Evolutionary conservation across 2,329 filamentous ascomycete genomes (phyloP).

Genomic region (Neonectria faginata): DNA sequence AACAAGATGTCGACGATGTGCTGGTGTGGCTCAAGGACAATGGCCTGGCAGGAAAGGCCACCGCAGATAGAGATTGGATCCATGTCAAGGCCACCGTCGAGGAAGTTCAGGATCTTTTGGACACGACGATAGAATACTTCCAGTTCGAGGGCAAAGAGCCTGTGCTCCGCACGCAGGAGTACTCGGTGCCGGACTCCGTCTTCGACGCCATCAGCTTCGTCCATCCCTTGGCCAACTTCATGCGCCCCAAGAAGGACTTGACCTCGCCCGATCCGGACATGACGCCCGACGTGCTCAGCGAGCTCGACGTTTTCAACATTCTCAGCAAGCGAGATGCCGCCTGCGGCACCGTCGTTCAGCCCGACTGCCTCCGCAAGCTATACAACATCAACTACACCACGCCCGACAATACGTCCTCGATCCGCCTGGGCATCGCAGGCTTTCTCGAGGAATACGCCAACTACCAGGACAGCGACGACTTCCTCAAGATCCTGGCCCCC

Average conservation of each 20-base stretch:
- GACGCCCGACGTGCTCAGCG: conserved; percentile 21
- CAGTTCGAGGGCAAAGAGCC: conserved; percentile 52
- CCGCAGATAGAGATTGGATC: conserved; percentile 55
- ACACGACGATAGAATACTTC: conserved; percentile 56
- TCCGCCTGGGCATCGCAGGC: conserved; percentile 60
- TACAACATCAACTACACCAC: conserved; percentile 59
- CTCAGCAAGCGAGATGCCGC: conserved; percentile 43
- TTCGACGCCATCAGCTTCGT: conserved; percentile 57
- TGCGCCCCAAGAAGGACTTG: conserved; percentile 54
- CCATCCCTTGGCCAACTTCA: conserved; percentile 62
- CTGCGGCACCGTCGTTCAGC: conserved; percentile 51
- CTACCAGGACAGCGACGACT: conserved; percentile 55
- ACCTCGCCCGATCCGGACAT: conserved; percentile 33
- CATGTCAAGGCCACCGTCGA: conserved; percentile 56
- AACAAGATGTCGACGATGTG: conserved; percentile 52
- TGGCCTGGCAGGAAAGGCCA: conserved; percentile 49
- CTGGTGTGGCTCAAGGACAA: conserved; percentile 56
- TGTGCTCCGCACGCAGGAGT: conserved; percentile 58
- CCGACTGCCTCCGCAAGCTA: conserved; percentile 56
- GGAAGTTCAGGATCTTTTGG: conserved; percentile 55
- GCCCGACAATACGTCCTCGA: conserved; percentile 47
- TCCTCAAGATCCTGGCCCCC: conserved; percentile 53
- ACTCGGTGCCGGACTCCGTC: conserved; percentile 57
- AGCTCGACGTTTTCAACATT: conserved; percentile 27
- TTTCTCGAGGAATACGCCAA: conserved; percentile 63